Conservation (phyloP, 148 eudicot species). For the Rheum nobile region DNA sequence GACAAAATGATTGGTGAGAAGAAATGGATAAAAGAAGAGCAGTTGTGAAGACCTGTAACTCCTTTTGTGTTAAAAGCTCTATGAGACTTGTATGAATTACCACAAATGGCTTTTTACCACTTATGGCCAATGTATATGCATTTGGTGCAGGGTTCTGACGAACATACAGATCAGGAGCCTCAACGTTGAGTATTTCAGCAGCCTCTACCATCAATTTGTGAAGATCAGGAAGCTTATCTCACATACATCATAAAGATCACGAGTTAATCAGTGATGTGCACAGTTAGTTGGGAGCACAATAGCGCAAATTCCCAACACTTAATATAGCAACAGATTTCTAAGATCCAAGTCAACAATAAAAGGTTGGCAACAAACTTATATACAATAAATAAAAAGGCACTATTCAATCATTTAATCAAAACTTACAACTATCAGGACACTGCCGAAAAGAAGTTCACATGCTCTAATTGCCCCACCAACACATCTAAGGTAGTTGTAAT, state of each 20-base stretch:
- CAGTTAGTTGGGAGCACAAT: background rate
- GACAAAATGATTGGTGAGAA: background rate
- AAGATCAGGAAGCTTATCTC: conserved; percentile 74
- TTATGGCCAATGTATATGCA: conserved; percentile 85
- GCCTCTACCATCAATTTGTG: conserved; percentile 75
- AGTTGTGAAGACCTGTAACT: conserved; percentile 59
- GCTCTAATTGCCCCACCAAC: background rate
- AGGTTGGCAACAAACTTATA: background rate
- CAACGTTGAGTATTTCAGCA: conserved; percentile 51
- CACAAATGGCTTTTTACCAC: conserved; percentile 85
- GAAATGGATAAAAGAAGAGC: background rate
- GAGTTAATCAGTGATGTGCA: background rate
- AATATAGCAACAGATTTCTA: background rate
- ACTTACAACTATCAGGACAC: background rate
- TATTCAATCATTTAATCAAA: background rate
- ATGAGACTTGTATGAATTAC: conserved; percentile 94
- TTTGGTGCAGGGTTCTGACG: conserved; percentile 91
- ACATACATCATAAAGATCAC: background rate
- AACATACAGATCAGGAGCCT: conserved; percentile 67
- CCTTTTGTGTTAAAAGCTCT: conserved; percentile 81
- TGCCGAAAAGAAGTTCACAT: background rate
- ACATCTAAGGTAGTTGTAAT: background rate
- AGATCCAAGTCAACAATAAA: background rate
- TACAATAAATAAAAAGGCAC: background rate
- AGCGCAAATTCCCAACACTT: background rate